These are phyloP conservation scores for Fusarium penzigii DNA, from an alignment of 2,329 filamentous ascomycete species.

Conservation along the genomic window DNA sequence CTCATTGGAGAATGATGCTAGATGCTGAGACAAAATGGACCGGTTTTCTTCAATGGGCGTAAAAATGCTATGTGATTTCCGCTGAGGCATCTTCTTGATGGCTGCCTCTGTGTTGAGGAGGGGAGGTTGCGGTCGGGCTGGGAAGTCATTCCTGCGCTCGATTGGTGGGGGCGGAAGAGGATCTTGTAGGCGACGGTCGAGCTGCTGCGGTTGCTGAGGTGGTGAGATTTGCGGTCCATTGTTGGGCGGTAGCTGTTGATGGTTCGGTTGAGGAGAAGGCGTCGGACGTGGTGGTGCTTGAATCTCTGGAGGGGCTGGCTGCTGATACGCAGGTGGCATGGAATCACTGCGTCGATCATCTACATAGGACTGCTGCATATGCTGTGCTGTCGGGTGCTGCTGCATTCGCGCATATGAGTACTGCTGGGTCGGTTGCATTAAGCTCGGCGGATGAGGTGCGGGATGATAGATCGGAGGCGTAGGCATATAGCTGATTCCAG, in stretches of 20 bases:
- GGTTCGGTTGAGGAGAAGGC: slow-evolving; percentile 59
- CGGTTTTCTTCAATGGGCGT: slow-evolving; percentile 94
- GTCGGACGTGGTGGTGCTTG: slow-evolving; percentile 51
- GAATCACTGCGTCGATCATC: slow-evolving; percentile 71
- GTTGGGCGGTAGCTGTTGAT: slow-evolving; percentile 51
- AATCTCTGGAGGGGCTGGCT: slow-evolving; percentile 53
- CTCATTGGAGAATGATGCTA: slow-evolving; percentile 65
- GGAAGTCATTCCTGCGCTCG: slow-evolving; percentile 51
- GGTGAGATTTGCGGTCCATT: slow-evolving; percentile 52
- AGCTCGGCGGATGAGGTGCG: slow-evolving; percentile 35
- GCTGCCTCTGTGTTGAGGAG: slow-evolving; percentile 52
- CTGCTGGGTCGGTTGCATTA: slow-evolving; percentile 23
- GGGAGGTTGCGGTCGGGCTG: slow-evolving; percentile 47
- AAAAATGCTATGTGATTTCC: slow-evolving; percentile 90
- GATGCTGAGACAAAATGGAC: slow-evolving; percentile 84
- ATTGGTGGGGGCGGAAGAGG: slow-evolving; percentile 54
- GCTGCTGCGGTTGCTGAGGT: slow-evolving; percentile 44
- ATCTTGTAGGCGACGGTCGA: slow-evolving; percentile 48
- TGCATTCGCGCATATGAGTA: slow-evolving; percentile 21
- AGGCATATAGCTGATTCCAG: slow-evolving; percentile 78
- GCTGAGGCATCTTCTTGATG: slow-evolving; percentile 67
- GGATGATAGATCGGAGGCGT: slow-evolving; percentile 84
- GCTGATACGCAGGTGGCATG: slow-evolving; percentile 67
- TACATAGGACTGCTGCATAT: slow-evolving; percentile 66
- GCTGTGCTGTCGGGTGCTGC: slow-evolving; percentile 25